Evolutionary conservation across 345 rosid species (phyloP).

Genomic region (Noccaea bulbosa): DNA sequence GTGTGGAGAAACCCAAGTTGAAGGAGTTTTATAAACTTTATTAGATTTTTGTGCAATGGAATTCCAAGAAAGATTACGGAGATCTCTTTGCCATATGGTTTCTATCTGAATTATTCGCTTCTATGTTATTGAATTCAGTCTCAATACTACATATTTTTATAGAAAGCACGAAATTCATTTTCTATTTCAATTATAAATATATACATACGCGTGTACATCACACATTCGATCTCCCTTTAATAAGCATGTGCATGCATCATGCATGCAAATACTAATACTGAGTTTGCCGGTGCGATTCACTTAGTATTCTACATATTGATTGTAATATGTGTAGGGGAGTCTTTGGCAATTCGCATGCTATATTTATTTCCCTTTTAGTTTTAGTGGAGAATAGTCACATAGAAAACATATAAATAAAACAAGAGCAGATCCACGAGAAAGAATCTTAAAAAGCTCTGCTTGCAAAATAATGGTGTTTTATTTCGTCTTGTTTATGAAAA

Average conservation of each 20-base stretch:
- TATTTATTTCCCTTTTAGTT: slow-evolving; percentile 29
- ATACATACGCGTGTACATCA: slow-evolving; percentile 9
- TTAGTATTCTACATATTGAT: not conserved
- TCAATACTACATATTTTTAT: not conserved
- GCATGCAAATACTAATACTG: not conserved
- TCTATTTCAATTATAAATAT: not conserved
- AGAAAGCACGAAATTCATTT: not conserved
- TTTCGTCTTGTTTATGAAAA: too few species aligned
- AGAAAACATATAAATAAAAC: not conserved
- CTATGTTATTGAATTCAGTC: not conserved
- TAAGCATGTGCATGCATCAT: slow-evolving; percentile 38
- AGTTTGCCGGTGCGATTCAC: slow-evolving; percentile 20
- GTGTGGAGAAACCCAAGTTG: slow-evolving; percentile 23
- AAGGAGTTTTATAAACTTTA: slow-evolving; percentile 12
- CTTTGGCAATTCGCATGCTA: slow-evolving; percentile 19
- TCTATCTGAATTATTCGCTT: slow-evolving; percentile 36
- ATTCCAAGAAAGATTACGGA: slow-evolving; percentile 39
- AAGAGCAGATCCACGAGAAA: not conserved
- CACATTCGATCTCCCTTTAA: slow-evolving; percentile 13
- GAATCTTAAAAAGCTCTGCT: too few species aligned
- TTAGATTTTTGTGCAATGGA: slow-evolving; percentile 23
- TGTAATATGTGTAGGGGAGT: slow-evolving; percentile 11
- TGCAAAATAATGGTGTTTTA: too few species aligned
- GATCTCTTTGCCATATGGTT: slow-evolving; percentile 42
- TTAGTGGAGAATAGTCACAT: not conserved